Base-by-base conservation (phyloP, 2,329 filamentous ascomycete genomes). In the Gnomoniopsis smithogilvyi region DNA sequence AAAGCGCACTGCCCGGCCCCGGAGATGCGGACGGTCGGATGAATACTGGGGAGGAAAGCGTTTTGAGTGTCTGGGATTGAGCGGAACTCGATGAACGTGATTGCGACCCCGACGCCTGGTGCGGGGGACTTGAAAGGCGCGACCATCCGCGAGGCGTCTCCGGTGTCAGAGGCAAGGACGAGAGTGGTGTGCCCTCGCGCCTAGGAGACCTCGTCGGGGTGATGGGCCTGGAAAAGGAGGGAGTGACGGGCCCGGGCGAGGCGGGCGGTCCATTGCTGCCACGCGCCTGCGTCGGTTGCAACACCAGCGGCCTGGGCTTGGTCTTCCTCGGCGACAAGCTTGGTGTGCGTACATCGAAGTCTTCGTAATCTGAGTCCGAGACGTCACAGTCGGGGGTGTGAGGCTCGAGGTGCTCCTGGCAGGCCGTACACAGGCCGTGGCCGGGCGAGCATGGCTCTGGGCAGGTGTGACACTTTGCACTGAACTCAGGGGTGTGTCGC, bases 131-230 rank as follows among this genome's bases (percentile, higher is more conserved):
- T 19, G 59, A 58, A 15, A 30, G 19, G 4, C 41, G 50, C 8
- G 59, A 61, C 51, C 54, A 58, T 19, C 30, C 21, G 14, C 34
- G 26, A 19, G 51, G 47, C 19, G 41, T 61, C 24, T 36, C 50
- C 14, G 48, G 43, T 21, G 36, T 60, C 24, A n/a, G 45, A 12
- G 34, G 33, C n/a, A 21, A 22, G 17, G 51, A 54, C 38, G 22
- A 22, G 3, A 6, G 11, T 2, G 19, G 19, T 15, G 41, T 45
- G 17, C 15, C n/a, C n/a, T 10, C 41, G 19, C 17, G 53, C 30
- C 21, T 30, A 43, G 46, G 17, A 33, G 22, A 45, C 22, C 34
- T n/a, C 33, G 36, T 49, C 6, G 54, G 46, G 22, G 33, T 22
- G 6, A n/a, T 56, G 22, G 34, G 34, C 8, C 30, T 38, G 12